phyloP scores from a whole-genome alignment of 805 yeast species.

The Saccharomyces mikatae region DNA sequence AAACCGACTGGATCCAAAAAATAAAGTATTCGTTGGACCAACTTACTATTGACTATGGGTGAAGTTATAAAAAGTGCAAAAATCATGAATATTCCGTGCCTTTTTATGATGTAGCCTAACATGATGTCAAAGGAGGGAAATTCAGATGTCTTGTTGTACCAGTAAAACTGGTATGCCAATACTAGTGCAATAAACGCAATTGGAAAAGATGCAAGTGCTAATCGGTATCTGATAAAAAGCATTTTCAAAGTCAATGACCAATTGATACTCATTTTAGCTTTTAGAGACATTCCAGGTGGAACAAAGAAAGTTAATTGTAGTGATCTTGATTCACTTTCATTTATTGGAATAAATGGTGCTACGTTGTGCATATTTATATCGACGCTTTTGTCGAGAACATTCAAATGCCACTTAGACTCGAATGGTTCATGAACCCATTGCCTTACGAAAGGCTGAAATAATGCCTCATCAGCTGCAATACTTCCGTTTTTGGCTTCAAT shows the following conservation, averaged over 20 bases:
- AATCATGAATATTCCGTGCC: slow-evolving; percentile 22
- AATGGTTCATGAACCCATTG: slow-evolving; percentile 57
- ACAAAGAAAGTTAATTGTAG: slow-evolving; percentile 16
- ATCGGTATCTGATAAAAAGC: slow-evolving; percentile 67
- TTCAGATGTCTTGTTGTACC: slow-evolving; percentile 32
- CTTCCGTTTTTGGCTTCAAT: background rate
- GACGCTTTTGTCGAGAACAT: slow-evolving; percentile 36
- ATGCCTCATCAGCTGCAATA: background rate
- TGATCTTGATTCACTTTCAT: slow-evolving; percentile 14
- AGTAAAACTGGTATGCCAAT: slow-evolving; percentile 46
- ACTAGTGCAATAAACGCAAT: slow-evolving; percentile 47
- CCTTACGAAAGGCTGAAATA: slow-evolving; percentile 56
- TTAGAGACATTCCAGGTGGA: slow-evolving; percentile 16
- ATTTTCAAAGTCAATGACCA: slow-evolving; percentile 47
- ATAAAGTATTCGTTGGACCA: slow-evolving; percentile 35
- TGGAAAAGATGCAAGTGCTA: slow-evolving; percentile 65
- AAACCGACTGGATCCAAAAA: slow-evolving; percentile 47
- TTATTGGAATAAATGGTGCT: slow-evolving; percentile 57
- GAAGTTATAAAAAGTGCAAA: slow-evolving; percentile 32
- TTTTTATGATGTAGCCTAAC: slow-evolving; percentile 31
- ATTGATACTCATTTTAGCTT: slow-evolving; percentile 15
- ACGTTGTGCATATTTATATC: slow-evolving; percentile 47
- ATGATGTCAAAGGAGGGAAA: slow-evolving; percentile 43
- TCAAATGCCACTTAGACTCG: slow-evolving; percentile 76
- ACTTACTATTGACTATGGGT: slow-evolving; percentile 28